Evolutionary conservation across 257 asterid genomes (phyloP), one percentile per base, ranked within the genome.

Genomic region (Mentha longifolia): DNA sequence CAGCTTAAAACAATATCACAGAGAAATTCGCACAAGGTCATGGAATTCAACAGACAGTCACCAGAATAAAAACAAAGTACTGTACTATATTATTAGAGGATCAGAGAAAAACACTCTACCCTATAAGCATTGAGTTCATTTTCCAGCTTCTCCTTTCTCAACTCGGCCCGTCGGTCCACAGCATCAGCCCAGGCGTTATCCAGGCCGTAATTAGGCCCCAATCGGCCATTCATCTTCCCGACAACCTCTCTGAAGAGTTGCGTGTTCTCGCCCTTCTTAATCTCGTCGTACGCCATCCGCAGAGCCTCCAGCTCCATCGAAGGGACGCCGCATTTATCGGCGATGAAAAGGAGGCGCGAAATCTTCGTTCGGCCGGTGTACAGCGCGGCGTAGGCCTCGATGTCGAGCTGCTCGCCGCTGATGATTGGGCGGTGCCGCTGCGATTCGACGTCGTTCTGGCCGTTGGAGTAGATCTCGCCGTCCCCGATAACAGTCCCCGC

Each of bases 251-350:
- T 78, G 68, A 84, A 88, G 59, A 95, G 67, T 83, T 84, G 91
- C 58, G 98, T 85, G 77, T 95, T 88, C 76, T 95, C 97, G 17
- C 99, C 98, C 82, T 88, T 92, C 83, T 92, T 95, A 65, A 92
- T 79, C 89, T 89, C 99, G 61, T 92, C 98, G 73, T 87, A 95
- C 13, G 99, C 97, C 91, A 95, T 92, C 64, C 99, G 73, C 79
- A 95, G 70, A 22, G 98, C 97, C 65, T 95, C 99, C 65, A 87
- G 61, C 76, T 86, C 88, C 99, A 88, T 92, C 77, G 92, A 49
- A 28, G 69, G 62, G 65, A 77, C 84, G 33, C 82, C 92, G 65
- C 98, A 89, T 68, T 70, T 83, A 3, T 86, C 97, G 0, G 95
- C 86, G 33, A 95, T 88, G 73, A 95, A 92, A 0, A 87, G 76